Evolutionary conservation across 192 early-diverging fungal genomes (phyloP), one percentile per base, ranked within the genome.

Genomic region (Umbelopsis ramanniana): DNA sequence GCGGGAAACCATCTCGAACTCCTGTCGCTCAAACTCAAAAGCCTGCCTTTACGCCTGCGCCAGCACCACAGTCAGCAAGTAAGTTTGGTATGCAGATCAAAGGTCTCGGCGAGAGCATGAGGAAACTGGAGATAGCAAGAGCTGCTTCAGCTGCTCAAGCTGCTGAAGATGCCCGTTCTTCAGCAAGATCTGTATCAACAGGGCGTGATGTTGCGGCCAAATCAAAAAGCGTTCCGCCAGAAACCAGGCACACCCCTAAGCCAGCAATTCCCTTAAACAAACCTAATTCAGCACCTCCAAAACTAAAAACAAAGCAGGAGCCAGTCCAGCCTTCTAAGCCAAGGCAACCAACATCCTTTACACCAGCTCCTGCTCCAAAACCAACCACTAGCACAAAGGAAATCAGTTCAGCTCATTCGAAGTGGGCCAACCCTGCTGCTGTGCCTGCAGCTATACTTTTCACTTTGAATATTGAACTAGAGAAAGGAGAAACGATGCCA

Each of bases 381-480:
- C 57, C 57, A 35, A 19, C 14, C 19, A 6, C 33, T n/a, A 63
- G 26, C n/a, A 37, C 23, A n/a, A 37, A 10, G 7, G 29, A 17
- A 63, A 35, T 17, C 2, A n/a, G 29, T 37, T 63, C 57, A 5
- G 26, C 57, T 12, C 24, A 63, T 63, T 63, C 57, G 2, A 63
- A 26, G 33, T 63, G 57, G 57, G 57, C 57, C 15, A 63, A 29
- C 0, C 71, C 57, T 5, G n/a, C 60, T 35, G 37, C 71, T 24
- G 24, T 43, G 40, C 11, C 57, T 0, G 63, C 63, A 35, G 21
- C 46, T 3, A 23, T 75, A 6, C 21, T 75, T 21, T 45, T 75
- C 4, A 63, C 74, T n/a, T 43, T 75, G 10, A 70, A 75, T 35
- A 46, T 75, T 24, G 68, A 75, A n/a, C 37, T 75, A 22, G 68